A percentile compares a stretch with the other conserved stretches of the same genome.
Conservation (phyloP, 805 yeast species). For the Yamadazyma sp. region DNA sequence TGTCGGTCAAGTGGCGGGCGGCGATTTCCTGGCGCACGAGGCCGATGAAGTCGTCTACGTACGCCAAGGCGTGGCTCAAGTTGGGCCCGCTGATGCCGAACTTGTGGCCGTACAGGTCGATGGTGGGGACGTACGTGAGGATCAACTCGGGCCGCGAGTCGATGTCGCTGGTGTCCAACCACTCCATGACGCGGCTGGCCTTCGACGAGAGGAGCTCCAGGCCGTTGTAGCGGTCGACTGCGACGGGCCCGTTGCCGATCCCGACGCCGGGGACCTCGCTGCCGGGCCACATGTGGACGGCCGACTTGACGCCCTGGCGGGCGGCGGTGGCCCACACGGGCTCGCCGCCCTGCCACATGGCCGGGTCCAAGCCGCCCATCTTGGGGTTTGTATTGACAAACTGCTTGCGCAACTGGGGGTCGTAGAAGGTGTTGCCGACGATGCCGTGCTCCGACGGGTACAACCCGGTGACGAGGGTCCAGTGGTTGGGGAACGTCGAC, state of each 20-base stretch:
- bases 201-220: constrained; percentile 60
- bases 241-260: constrained; percentile 38
- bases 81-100: constrained; percentile 66
- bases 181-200: constrained; percentile 53
- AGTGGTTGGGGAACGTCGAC: constrained; percentile 88
- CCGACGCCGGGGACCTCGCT: constrained; percentile 65
- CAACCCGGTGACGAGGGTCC: constrained; percentile 86
- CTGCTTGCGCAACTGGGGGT: constrained; percentile 51
- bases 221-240: constrained; percentile 64
- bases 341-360: constrained; percentile 83
- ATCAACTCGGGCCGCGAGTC: constrained; percentile 69
- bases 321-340: constrained; percentile 83
- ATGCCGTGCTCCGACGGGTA: constrained; percentile 85
- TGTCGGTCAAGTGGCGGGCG: constrained; percentile 55
- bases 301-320: constrained; percentile 58
- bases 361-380: constrained; percentile 49
- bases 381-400: constrained; percentile 64
- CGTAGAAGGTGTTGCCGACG: constrained; percentile 78
- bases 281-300: constrained; percentile 98
- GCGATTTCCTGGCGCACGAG: constrained; percentile 47
- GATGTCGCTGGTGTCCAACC: constrained; percentile 61
- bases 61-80: constrained; percentile 50
- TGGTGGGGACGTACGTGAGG: constrained; percentile 74
- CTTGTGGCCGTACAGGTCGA: constrained; percentile 76
- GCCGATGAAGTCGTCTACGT: constrained; percentile 67